phyloP scores from a whole-genome alignment of 2,329 filamentous ascomycete species.

The Phialophora chinensis region DNA sequence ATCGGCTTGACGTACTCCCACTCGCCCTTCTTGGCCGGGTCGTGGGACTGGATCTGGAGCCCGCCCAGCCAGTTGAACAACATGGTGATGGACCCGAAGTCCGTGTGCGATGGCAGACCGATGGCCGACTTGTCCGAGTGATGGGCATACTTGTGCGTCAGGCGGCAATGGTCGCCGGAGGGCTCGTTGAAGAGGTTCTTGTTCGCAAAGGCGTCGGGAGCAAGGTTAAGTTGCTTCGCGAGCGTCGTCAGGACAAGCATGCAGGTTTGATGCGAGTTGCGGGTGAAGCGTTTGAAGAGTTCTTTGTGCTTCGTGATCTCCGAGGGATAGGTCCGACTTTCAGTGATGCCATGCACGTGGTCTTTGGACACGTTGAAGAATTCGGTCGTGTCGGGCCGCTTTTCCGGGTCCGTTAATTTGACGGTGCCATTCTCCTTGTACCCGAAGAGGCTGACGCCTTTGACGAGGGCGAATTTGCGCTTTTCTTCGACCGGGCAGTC shows the following conservation, averaged over 20 bases:
- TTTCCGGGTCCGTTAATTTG: slow-evolving; percentile 33
- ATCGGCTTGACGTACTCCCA: slow-evolving; percentile 57
- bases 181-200: slow-evolving; percentile 35
- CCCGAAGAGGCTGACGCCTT: slow-evolving; percentile 42
- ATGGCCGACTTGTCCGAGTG: slow-evolving; percentile 38
- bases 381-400: slow-evolving; percentile 35
- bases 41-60: slow-evolving; percentile 42
- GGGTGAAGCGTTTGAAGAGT: slow-evolving; percentile 27
- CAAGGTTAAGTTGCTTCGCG: slow-evolving; percentile 34
- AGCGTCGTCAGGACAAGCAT: slow-evolving; percentile 36
- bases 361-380: slow-evolving; percentile 33
- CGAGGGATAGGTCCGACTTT: slow-evolving; percentile 13
- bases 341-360: slow-evolving; percentile 15
- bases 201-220: slow-evolving; percentile 34
- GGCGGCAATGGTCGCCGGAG: slow-evolving; percentile 60
- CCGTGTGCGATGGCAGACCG: slow-evolving; percentile 40
- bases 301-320: slow-evolving; percentile 3
- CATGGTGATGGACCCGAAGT: slow-evolving; percentile 46
- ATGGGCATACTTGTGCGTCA: slow-evolving; percentile 41
- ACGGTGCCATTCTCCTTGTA: slow-evolving; percentile 27
- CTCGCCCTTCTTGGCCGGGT: slow-evolving; percentile 46
- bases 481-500: slow-evolving; percentile 46
- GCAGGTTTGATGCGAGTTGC: slow-evolving; percentile 34
- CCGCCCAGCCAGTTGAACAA: slow-evolving; percentile 43
- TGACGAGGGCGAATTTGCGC: slow-evolving; percentile 33